These are phyloP conservation scores for Chiua virens DNA, from an alignment of 768 basidiomycete genomes.

Conservation along the genomic window DNA sequence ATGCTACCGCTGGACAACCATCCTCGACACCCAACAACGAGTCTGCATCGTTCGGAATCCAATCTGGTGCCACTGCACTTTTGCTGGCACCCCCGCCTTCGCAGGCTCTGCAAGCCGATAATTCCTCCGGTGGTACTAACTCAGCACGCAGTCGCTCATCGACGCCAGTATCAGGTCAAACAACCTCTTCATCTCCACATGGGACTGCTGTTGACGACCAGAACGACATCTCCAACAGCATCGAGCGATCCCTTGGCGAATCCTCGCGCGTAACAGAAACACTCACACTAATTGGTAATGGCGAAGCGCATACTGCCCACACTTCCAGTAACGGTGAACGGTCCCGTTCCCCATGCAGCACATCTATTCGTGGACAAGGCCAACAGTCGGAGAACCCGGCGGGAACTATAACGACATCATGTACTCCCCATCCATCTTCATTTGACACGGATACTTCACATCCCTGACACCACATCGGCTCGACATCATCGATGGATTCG, in stretches of 20 bases:
- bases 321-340: constrained; percentile 11
- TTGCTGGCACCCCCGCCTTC: background rate
- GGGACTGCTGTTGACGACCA: constrained; percentile 26
- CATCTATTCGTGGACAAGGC: constrained; percentile 4
- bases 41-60: constrained; percentile 3
- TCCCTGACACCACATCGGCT: constrained; percentile 41
- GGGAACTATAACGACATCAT: constrained; percentile 19
- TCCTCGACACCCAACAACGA: constrained; percentile 6
- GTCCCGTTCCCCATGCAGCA: constrained; percentile 3
- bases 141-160: constrained; percentile 25
- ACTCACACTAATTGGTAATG: constrained; percentile 6
- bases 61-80: constrained; percentile 3
- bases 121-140: constrained; percentile 6
- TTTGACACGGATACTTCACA: constrained; percentile 23
- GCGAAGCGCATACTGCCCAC: constrained; percentile 8
- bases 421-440: constrained; percentile 27
- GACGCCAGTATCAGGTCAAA: constrained; percentile 38
- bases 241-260: constrained; percentile 20
- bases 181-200: constrained; percentile 29
- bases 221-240: constrained; percentile 29
- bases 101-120: constrained; percentile 13
- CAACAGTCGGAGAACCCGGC: constrained; percentile 5
- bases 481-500: constrained; percentile 40
- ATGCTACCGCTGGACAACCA: constrained; percentile 32
- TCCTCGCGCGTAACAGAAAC: constrained; percentile 16